A percentile compares a stretch with the other conserved stretches of the same genome.
Evolutionary conservation across 805 yeast genomes (phyloP).

Genomic region (Schizosaccharomyces pombe): DNA sequence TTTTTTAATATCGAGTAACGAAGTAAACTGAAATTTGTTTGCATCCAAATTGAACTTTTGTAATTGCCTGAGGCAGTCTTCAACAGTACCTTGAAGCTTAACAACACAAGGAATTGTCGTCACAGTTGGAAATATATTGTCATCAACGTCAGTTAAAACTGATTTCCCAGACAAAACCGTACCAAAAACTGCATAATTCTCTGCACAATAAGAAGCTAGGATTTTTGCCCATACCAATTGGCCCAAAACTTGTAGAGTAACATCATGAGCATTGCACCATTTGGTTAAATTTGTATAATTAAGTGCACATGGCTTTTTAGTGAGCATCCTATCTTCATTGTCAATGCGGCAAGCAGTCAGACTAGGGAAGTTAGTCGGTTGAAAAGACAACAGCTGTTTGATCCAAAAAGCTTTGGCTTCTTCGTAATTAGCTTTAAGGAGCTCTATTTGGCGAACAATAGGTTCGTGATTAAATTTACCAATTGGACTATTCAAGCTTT

Average conservation of each 20-base stretch:
- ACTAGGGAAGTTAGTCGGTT: background rate
- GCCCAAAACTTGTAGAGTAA: slow-evolving; percentile 8
- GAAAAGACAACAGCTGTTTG: background rate
- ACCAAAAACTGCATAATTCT: slow-evolving; percentile 8
- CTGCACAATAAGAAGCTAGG: slow-evolving; percentile 9
- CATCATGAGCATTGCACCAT: background rate
- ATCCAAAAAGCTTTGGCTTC: background rate
- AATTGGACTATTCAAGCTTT: background rate
- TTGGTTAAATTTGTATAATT: background rate
- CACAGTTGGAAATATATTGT: slow-evolving; percentile 9
- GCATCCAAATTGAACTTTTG: background rate
- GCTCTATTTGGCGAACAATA: background rate
- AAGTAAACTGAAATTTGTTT: slow-evolving; percentile 9
- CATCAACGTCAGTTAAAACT: slow-evolving; percentile 5
- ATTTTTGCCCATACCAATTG: slow-evolving; percentile 10
- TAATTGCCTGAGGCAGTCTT: slow-evolving; percentile 4
- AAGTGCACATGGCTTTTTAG: background rate
- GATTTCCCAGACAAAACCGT: slow-evolving; percentile 10
- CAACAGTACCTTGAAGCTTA: slow-evolving; percentile 8
- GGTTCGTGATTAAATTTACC: background rate
- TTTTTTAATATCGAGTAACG: slow-evolving; percentile 6
- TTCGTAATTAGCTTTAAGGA: background rate
- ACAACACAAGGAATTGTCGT: slow-evolving; percentile 9
- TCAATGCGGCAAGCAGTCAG: background rate
- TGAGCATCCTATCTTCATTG: background rate